phyloP scores from a whole-genome alignment of 2,329 filamentous ascomycete genomes.

The Cladosporium sp. region DNA sequence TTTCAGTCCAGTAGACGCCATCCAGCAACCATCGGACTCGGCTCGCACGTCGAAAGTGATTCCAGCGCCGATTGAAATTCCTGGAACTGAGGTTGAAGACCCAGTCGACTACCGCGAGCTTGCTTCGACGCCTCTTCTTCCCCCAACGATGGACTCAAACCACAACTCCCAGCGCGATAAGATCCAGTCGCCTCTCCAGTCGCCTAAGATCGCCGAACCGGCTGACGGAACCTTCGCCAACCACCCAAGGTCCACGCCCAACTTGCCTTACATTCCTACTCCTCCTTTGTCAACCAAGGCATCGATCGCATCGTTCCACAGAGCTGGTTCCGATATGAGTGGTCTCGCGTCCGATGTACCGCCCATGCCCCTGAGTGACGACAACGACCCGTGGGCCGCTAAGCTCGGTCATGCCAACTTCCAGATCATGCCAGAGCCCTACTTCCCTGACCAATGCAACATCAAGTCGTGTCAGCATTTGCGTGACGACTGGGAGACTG shows the following conservation, averaged over 20 bases:
- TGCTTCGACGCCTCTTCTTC: conserved; percentile 76
- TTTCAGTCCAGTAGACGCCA: conserved; percentile 17
- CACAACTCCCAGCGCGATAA: conserved; percentile 40
- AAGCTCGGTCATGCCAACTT: conserved; percentile 90
- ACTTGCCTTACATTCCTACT: conserved; percentile 49
- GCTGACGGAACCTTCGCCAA: conserved; percentile 37
- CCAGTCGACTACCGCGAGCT: conserved; percentile 51
- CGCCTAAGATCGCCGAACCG: conserved; percentile 67
- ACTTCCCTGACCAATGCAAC: conserved; percentile 59
- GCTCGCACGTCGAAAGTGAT: conserved; percentile 2
- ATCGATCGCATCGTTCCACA: conserved; percentile 67
- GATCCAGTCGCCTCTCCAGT: conserved; percentile 66
- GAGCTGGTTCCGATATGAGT: conserved; percentile 39
- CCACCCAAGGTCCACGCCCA: conserved; percentile 45
- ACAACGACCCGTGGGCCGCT: conserved; percentile 65
- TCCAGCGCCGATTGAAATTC: conserved; percentile 18
- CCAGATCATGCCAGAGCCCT: conserved; percentile 76
- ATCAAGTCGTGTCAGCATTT: conserved; percentile 56
- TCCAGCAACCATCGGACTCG: conserved; percentile 2
- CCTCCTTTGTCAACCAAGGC: conserved; percentile 72
- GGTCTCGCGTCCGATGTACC: conserved; percentile 52
- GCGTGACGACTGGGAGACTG: conserved; percentile 73
- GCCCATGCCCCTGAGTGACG: conserved; percentile 49
- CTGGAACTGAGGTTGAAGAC: conserved; percentile 35
- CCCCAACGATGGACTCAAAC: conserved; percentile 59